Evolutionary conservation across 768 basidiomycete species (phyloP), one percentile per base, ranked within the genome.

Genomic region (Boletus pseudopeckii): DNA sequence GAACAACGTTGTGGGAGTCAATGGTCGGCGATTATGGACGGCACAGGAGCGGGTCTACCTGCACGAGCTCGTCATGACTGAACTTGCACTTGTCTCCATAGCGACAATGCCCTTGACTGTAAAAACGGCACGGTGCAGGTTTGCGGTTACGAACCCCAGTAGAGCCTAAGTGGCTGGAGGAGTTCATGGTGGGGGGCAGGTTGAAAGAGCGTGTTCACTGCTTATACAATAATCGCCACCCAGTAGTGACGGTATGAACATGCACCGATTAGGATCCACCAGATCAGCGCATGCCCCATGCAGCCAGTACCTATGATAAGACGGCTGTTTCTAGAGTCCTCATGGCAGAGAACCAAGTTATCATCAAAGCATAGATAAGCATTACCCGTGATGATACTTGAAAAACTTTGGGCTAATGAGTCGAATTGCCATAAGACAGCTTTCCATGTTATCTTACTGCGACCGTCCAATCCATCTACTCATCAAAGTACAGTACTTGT

Each of bases 41-140:
- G 15, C 1, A 33, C 13, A 33, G 18, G 10, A 33, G 2, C 0
- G 14, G 9, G 39, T 1, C 55, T 37, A 58, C 56, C 52, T 57
- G 64, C 5, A 54, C 44, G 1, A 33, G 13, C 10, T 5, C 32
- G 10, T 58, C 57, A 28, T 72, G 68, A 18, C 54, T 55, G n/a
- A 52, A 67, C 56, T 18, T 64, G 56, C 68, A 70, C 38, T 47
- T 58, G 40, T 56, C 52, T 22, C 69, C 68, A 36, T 43, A 69
- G 32, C 59, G 71, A 61, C 68, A 70, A 17, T 46, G 14, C 0
- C 71, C 71, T 52, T 64, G 62, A 41, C 10, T 32, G 33, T 69
- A 45, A 6, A 45, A 15, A 24, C 63, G 69, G 18, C 68, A 70
- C 3, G 62, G 56, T 20, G 1, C 5, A n/a, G 53, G 18, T 45